Evolutionary conservation across 768 basidiomycete species (phyloP).

Genomic region (Trametes cubensis): DNA sequence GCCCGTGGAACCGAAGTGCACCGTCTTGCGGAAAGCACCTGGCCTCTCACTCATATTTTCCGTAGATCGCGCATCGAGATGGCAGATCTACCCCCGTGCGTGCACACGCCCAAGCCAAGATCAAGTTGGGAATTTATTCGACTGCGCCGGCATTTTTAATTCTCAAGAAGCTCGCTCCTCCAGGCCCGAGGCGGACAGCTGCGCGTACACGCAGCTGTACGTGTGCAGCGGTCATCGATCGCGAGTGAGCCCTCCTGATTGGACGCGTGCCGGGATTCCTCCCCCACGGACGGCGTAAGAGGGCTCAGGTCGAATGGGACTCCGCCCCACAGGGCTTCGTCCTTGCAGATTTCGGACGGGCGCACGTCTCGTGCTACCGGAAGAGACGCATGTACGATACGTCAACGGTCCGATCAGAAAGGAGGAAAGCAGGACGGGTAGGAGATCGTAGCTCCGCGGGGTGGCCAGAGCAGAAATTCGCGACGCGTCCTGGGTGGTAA

Average conservation of each 20-base stretch:
- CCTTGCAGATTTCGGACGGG: slow-evolving; percentile 2
- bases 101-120: neutral
- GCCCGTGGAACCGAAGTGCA: slow-evolving; percentile 2
- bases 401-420: slow-evolving; percentile 18
- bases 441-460: slow-evolving; percentile 8
- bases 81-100: neutral
- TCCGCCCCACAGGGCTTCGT: slow-evolving; percentile 5
- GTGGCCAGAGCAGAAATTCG: neutral
- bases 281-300: neutral
- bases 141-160: neutral
- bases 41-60: neutral
- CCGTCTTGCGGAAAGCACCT: neutral
- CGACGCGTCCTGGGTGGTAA: neutral
- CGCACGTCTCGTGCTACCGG: neutral
- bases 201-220: slow-evolving; percentile 7
- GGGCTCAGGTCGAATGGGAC: neutral
- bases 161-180: neutral
- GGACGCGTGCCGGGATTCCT: neutral
- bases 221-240: slow-evolving; percentile 1
- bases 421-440: slow-evolving; percentile 12
- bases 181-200: neutral
- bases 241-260: neutral
- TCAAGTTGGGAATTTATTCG: neutral
- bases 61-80: slow-evolving; percentile 18
- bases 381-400: neutral